Base-by-base conservation (phyloP, 306 rosid species). In the Lathyrus sativus region DNA sequence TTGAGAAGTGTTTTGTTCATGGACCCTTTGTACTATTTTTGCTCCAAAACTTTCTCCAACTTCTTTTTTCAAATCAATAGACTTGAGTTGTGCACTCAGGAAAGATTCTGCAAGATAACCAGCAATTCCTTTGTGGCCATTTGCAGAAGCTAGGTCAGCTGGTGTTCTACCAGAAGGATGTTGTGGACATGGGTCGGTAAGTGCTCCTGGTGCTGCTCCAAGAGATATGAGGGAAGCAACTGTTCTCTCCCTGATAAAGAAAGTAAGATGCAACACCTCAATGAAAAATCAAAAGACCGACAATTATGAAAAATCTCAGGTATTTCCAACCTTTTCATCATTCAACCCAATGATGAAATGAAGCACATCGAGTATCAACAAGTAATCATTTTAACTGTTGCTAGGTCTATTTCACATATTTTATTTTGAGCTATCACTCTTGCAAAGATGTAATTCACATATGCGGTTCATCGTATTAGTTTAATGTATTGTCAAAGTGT, bases 91-190 rank as follows among this genome's bases (percentile, higher is more conserved):
- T 15, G 84, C 79, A 67, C 82, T 83, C 58, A 89, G 69, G 33
- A 74, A 81, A 71, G 83, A 76, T 59, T 89, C 95, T 46, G 95
- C 90, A 70, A 92, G 96, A 86, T 84, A 89, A 64, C 95, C 98
- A 53, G 96, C 90, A 68, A 92, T 89, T 74, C 98, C 98, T 76
- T 92, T 89, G 82, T 89, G 96, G 61, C 95, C 96, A 58, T 78
- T 82, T 31, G 70, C 81, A 56, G 88, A 89, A 35, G 98, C 96
- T 69, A 92, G 83, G 74, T 89, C 98, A 11, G 96, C 90, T 61
- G 98, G 95, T 67, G 95, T 81, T 80, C 86, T 83, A 42, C 95
- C 92, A 3, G 85, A 35, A 15, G 87, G 92, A 73, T 82, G 59
- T 67, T 72, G 75, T 51, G 88, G 85, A 60, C 76, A 79, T 68